Evolutionary conservation across 2,329 filamentous ascomycete species (phyloP).

Genomic region (Sordariomycetes sp.): DNA sequence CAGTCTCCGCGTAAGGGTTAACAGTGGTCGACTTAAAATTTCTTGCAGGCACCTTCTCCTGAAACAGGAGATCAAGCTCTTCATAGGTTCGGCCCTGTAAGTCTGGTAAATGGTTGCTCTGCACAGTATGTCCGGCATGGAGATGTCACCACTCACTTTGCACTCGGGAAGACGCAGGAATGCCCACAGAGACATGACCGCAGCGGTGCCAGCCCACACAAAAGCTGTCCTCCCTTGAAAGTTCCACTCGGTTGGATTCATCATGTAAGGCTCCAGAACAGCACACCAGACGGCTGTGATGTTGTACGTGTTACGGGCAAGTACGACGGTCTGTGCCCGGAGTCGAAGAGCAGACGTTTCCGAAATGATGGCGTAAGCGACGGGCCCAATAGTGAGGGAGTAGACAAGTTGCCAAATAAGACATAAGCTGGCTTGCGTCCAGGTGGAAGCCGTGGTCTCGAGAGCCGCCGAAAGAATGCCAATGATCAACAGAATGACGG

Average conservation of each 20-base stretch:
- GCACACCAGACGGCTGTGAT: slow-evolving; percentile 73
- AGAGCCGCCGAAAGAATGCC: slow-evolving; percentile 75
- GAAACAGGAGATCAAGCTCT: slow-evolving; percentile 78
- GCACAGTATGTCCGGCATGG: too few species aligned
- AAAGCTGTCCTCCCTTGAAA: slow-evolving; percentile 84
- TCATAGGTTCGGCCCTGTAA: slow-evolving; percentile 73
- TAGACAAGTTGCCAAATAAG: slow-evolving; percentile 75
- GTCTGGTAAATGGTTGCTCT: too few species aligned
- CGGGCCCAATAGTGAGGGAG: slow-evolving; percentile 79
- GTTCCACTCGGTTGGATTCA: slow-evolving; percentile 79
- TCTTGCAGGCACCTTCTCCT: slow-evolving; percentile 59
- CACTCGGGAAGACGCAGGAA: slow-evolving; percentile 57
- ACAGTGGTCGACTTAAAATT: slow-evolving; percentile 57
- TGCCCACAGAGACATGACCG: slow-evolving; percentile 71
- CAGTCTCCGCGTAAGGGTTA: slow-evolving; percentile 42
- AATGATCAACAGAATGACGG: slow-evolving; percentile 68
- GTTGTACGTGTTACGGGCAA: slow-evolving; percentile 75
- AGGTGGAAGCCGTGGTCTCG: slow-evolving; percentile 43
- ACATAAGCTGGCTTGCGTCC: slow-evolving; percentile 75
- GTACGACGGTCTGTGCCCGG: slow-evolving; percentile 84
- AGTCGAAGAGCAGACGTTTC: slow-evolving; percentile 76
- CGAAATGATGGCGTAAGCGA: slow-evolving; percentile 80
- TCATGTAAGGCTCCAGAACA: slow-evolving; percentile 84
- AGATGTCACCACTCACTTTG: too few species aligned
- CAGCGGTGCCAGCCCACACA: slow-evolving; percentile 78